These are phyloP conservation scores for Aspergillus candidus DNA, from an alignment of 2,329 filamentous ascomycete genomes.

Conservation along the genomic window DNA sequence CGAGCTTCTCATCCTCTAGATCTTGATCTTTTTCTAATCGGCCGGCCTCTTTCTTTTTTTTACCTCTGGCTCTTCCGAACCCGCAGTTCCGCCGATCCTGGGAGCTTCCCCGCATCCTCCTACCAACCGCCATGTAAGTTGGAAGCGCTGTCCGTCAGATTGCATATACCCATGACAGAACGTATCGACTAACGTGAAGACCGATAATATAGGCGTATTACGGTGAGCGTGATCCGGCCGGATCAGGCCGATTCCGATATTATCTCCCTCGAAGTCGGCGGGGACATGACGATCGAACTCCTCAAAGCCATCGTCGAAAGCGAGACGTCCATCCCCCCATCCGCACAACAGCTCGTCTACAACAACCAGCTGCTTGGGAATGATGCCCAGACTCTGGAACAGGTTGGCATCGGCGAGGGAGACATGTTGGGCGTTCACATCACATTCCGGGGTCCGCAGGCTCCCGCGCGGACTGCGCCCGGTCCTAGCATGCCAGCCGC, in stretches of 20 bases:
- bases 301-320: conserved; percentile 84
- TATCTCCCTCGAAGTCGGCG: conserved; percentile 73
- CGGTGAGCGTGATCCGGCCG: conserved; percentile 73
- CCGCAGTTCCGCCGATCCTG: conserved; percentile 1
- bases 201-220: conserved; percentile 63
- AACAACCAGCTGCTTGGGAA: conserved; percentile 76
- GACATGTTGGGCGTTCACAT: conserved; percentile 91
- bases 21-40: neutral
- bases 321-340: conserved; percentile 67
- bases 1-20: no score
- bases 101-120: conserved; percentile 15
- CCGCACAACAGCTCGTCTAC: conserved; percentile 78
- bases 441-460: conserved; percentile 25
- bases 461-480: conserved; percentile 24
- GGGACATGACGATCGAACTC: conserved; percentile 74
- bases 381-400: conserved; percentile 72
- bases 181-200: no score
- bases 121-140: conserved; percentile 17
- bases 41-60: neutral
- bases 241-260: conserved; percentile 67
- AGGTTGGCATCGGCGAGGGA: conserved; percentile 74
- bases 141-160: neutral
- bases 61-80: neutral
- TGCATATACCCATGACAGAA: no score
- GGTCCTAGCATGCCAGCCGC: conserved; percentile 22